phyloP scores from a whole-genome alignment of 176 grass and related monocot species.

The Aegilops longissima region DNA sequence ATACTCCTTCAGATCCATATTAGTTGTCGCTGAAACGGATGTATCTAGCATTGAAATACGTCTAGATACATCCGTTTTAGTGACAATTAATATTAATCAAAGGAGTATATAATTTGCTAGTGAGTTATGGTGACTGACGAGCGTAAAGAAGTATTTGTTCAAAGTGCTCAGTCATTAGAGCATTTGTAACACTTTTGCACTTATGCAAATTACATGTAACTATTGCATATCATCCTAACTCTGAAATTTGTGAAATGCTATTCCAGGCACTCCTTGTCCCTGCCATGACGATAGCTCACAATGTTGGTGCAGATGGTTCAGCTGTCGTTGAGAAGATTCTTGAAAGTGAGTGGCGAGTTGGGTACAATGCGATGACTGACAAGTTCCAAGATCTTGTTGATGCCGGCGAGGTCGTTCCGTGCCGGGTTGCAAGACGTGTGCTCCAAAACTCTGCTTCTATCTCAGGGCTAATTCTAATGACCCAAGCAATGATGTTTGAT shows the following conservation, averaged over 20 bases:
- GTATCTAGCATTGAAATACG: too few species aligned
- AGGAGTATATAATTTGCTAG: not conserved
- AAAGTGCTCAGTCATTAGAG: not conserved
- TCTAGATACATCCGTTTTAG: too few species aligned
- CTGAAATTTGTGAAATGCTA: constrained; percentile 17
- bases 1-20: not conserved
- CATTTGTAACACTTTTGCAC: not conserved
- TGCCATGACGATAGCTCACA: constrained; percentile 60
- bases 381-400: constrained; percentile 69
- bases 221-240: not conserved
- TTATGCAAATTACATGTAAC: not conserved
- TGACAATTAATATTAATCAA: too few species aligned
- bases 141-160: not conserved
- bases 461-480: constrained; percentile 74
- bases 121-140: not conserved
- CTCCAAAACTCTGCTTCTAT: constrained; percentile 85
- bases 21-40: too few species aligned
- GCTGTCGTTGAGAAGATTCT: constrained; percentile 80
- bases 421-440: constrained; percentile 73
- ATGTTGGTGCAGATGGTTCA: constrained; percentile 65
- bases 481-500: constrained; percentile 85
- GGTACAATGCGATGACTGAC: constrained; percentile 78
- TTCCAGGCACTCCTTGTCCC: constrained; percentile 80
- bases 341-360: constrained; percentile 54
- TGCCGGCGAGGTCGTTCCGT: constrained; percentile 80